Percentiles rank a stretch among this genome's conserved stretches.
Conservation (phyloP, 164 flowering plant species). For the Dillenia turbinata region DNA sequence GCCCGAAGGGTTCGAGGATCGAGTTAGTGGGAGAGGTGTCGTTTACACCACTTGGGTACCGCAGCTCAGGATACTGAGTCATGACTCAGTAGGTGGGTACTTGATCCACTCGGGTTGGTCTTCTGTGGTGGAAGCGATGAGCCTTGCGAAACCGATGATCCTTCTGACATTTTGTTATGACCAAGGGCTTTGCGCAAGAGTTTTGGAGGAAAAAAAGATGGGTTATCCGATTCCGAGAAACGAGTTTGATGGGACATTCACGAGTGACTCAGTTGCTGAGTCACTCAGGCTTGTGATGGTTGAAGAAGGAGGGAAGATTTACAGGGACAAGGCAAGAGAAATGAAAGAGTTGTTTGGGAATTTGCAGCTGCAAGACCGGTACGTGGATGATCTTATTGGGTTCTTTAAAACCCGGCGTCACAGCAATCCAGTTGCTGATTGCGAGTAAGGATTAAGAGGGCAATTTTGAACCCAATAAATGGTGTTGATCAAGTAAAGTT, state of each 20-base stretch:
- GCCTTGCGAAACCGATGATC: slow-evolving; percentile 6
- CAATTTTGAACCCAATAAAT: too few species aligned
- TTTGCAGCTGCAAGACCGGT: neutral
- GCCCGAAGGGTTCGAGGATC: slow-evolving; percentile 27
- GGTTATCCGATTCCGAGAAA: slow-evolving; percentile 13
- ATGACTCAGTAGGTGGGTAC: slow-evolving; percentile 22
- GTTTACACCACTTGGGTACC: slow-evolving; percentile 26
- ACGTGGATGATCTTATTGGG: neutral
- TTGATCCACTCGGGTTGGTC: slow-evolving; percentile 26
- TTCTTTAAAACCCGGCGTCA: too few species aligned
- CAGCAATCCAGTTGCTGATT: too few species aligned
- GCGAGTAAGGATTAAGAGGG: too few species aligned
- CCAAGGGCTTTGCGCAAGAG: slow-evolving; percentile 19
- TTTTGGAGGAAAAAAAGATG: slow-evolving; percentile 10
- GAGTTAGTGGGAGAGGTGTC: slow-evolving; percentile 15
- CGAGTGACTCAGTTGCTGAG: slow-evolving; percentile 15
- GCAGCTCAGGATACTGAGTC: slow-evolving; percentile 25
- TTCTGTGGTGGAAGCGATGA: slow-evolving; percentile 17
- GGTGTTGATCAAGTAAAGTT: too few species aligned
- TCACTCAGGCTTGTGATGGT: slow-evolving; percentile 12
- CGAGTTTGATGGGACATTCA: slow-evolving; percentile 15
- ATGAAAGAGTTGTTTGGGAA: slow-evolving; percentile 10
- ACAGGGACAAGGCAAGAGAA: slow-evolving; percentile 9
- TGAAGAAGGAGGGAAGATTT: slow-evolving; percentile 5
- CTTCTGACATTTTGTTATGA: slow-evolving; percentile 11